Conservation (phyloP, 306 rosid genomes). For the Leucaena leucocephala region DNA sequence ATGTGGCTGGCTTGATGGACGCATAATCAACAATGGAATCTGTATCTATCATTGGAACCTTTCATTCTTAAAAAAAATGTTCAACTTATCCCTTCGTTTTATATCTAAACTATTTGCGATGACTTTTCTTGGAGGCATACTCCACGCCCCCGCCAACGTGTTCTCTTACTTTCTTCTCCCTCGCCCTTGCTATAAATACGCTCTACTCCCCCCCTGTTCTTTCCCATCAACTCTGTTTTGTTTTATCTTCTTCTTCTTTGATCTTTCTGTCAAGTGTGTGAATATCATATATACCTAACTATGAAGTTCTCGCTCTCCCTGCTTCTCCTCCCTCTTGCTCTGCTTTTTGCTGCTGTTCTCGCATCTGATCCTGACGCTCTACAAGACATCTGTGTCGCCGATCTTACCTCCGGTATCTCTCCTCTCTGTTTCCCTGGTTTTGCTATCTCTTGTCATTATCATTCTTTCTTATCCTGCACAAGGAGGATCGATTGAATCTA, state of each 20-base stretch:
- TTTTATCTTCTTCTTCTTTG: neutral
- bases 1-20: neutral
- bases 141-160: neutral
- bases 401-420: conserved; percentile 67
- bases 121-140: conserved; percentile 20
- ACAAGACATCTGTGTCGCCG: conserved; percentile 93
- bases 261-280: neutral
- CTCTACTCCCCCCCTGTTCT: neutral
- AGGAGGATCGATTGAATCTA: neutral
- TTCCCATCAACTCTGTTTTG: neutral
- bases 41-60: neutral
- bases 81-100: no score
- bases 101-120: no score
- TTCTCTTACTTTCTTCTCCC: neutral
- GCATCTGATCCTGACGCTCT: conserved; percentile 80
- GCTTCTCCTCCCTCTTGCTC: conserved; percentile 43
- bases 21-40: neutral
- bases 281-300: neutral
- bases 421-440: neutral
- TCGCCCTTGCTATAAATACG: conserved; percentile 27
- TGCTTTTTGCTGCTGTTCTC: conserved; percentile 39
- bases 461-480: no score
- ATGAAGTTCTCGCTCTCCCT: conserved; percentile 47
- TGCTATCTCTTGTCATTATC: no score
- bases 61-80: neutral